These are phyloP conservation scores for Raffaelea deltoideospora DNA, from an alignment of 2,329 filamentous ascomycete species.

Conservation along the genomic window DNA sequence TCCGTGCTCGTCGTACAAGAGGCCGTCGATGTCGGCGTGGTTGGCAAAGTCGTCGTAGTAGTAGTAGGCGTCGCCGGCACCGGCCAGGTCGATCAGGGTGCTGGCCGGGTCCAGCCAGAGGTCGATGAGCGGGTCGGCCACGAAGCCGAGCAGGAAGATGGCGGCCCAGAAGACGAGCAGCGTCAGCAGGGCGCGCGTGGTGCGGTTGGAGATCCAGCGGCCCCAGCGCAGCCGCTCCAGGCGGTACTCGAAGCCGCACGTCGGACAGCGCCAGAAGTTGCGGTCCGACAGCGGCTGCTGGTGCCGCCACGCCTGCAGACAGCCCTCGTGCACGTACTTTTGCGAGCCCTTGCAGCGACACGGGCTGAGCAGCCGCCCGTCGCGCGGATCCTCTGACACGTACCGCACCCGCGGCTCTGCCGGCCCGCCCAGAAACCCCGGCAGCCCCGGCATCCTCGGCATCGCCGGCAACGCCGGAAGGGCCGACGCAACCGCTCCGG, in stretches of 20 bases:
- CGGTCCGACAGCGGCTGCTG: slow-evolving; percentile 48
- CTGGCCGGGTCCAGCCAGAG: slow-evolving; percentile 69
- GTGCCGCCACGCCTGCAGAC: slow-evolving; percentile 68
- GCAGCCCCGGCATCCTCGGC: slow-evolving; percentile 10
- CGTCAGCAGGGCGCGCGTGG: slow-evolving; percentile 57
- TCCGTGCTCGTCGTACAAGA: slow-evolving; percentile 22
- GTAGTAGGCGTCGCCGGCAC: slow-evolving; percentile 22
- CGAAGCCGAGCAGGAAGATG: slow-evolving; percentile 74
- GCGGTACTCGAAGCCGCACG: slow-evolving; percentile 71
- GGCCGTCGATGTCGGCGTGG: slow-evolving; percentile 23
- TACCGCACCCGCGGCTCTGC: slow-evolving; percentile 34
- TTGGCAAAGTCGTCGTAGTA: slow-evolving; percentile 16
- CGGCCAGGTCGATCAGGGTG: slow-evolving; percentile 38
- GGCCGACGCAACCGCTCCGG: slow-evolving; percentile 3
- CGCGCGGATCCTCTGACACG: slow-evolving; percentile 55
- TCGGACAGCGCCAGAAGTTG: slow-evolving; percentile 78
- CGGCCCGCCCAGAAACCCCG: slow-evolving; percentile 16
- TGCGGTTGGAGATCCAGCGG: slow-evolving; percentile 49
- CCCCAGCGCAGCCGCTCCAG: slow-evolving; percentile 66
- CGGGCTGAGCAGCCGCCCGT: slow-evolving; percentile 69
- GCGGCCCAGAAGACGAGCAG: slow-evolving; percentile 52
- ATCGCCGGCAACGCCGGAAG: slow-evolving; percentile 12
- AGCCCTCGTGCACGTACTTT: slow-evolving; percentile 87
- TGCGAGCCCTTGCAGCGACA: slow-evolving; percentile 90
- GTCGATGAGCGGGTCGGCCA: slow-evolving; percentile 85